These are phyloP conservation scores for Termitomyces sp. DNA, from an alignment of 1,284 basidiomycete species.

Conservation along the genomic window DNA sequence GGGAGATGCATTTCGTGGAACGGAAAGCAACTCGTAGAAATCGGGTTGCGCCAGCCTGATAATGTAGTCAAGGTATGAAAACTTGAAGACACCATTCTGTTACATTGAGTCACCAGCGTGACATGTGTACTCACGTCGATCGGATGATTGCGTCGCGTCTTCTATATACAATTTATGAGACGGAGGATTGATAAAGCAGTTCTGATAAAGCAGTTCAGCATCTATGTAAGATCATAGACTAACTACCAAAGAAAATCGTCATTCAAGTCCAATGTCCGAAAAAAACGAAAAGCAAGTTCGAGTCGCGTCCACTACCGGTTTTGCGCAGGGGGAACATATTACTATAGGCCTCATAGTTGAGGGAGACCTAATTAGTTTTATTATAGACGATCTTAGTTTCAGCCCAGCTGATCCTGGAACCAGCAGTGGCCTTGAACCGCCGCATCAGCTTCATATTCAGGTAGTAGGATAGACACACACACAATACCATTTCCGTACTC, in stretches of 20 bases:
- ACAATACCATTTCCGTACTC: slow-evolving; percentile 38
- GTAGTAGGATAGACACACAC: slow-evolving; percentile 9
- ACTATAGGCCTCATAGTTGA: neutral
- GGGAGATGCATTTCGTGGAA: slow-evolving; percentile 36
- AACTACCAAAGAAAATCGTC: neutral
- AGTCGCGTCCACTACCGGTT: neutral
- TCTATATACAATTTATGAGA: too few species aligned
- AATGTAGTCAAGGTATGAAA: neutral
- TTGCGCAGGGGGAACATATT: neutral
- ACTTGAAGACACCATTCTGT: slow-evolving; percentile 4
- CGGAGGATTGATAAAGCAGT: too few species aligned
- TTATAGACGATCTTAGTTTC: slow-evolving; percentile 5
- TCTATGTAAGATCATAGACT: neutral
- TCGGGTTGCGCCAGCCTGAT: slow-evolving; percentile 23
- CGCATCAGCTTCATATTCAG: neutral
- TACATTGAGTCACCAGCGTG: neutral
- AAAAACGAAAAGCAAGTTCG: neutral
- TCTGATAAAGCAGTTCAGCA: neutral
- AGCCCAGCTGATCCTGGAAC: slow-evolving; percentile 6
- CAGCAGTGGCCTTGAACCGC: slow-evolving; percentile 2
- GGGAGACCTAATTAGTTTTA: neutral
- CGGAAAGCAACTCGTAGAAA: slow-evolving; percentile 43
- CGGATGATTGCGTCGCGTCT: neutral
- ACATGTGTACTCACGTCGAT: neutral
- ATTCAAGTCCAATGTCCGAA: neutral